Evolutionary conservation across 2,329 filamentous ascomycete species (phyloP).

Genomic region (Penicillium sp.): DNA sequence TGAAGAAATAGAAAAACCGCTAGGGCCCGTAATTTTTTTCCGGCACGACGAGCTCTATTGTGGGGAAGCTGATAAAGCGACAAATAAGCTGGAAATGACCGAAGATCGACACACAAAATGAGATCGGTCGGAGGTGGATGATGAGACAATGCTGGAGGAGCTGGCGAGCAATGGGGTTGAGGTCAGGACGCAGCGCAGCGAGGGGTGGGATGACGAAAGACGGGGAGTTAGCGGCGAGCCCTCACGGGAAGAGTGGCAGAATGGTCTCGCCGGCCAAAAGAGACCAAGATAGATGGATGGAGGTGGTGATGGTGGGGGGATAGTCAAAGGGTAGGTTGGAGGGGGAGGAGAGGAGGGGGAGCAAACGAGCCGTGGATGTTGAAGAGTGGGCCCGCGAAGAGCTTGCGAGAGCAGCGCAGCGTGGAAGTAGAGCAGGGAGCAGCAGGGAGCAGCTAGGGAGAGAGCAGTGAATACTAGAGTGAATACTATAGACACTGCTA

Average conservation of each 20-base stretch:
- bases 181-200: slow-evolving; percentile 20
- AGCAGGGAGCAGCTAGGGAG: no score
- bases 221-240: neutral
- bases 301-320: slow-evolving; percentile 5
- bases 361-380: slow-evolving; percentile 26
- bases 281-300: neutral
- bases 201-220: slow-evolving; percentile 12
- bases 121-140: slow-evolving; percentile 16
- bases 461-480: no score
- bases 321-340: slow-evolving; percentile 2
- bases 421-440: neutral
- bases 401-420: slow-evolving; percentile 13
- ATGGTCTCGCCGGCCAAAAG: neutral
- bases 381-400: slow-evolving; percentile 28
- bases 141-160: neutral
- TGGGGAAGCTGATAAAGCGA: slow-evolving; percentile 13
- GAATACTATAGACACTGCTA: no score
- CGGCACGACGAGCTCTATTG: slow-evolving; percentile 23
- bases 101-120: slow-evolving; percentile 8
- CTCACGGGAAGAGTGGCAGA: neutral
- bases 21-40: slow-evolving; percentile 8
- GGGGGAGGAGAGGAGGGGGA: slow-evolving; percentile 17
- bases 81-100: slow-evolving; percentile 9
- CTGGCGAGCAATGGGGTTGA: slow-evolving; percentile 20
- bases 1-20: slow-evolving; percentile 18